These are phyloP conservation scores for Hawksworthiomyces lignivorus DNA, from an alignment of 2,329 filamentous ascomycete species.

Conservation along the genomic window DNA sequence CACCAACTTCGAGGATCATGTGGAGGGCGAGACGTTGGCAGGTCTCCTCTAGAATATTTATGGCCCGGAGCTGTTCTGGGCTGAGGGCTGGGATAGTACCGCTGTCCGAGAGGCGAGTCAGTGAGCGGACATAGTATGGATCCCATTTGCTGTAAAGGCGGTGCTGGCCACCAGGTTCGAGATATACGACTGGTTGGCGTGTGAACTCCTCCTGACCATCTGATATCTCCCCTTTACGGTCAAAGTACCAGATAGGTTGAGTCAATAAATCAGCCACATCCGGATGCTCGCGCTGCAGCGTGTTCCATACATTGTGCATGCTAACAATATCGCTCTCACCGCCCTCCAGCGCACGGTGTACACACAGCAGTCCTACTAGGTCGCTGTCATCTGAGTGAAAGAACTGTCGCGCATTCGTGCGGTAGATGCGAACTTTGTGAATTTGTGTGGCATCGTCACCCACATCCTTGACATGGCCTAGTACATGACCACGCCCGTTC, in stretches of 20 bases:
- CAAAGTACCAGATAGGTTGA: constrained; percentile 82
- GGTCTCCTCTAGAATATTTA: constrained; percentile 65
- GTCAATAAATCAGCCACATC: constrained; percentile 71
- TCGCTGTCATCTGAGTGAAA: constrained; percentile 82
- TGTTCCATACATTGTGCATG: constrained; percentile 75
- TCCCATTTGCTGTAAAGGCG: constrained; percentile 82
- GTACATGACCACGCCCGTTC: constrained; percentile 75
- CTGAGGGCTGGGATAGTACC: constrained; percentile 69
- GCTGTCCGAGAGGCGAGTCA: constrained; percentile 64
- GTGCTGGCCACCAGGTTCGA: constrained; percentile 59
- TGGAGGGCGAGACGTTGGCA: constrained; percentile 68
- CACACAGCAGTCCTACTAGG: constrained; percentile 74
- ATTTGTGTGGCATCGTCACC: constrained; percentile 75
- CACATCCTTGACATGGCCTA: constrained; percentile 84
- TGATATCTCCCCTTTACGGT: constrained; percentile 78
- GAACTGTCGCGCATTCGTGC: constrained; percentile 77
- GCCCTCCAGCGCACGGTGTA: constrained; percentile 69
- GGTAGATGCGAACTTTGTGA: constrained; percentile 82
- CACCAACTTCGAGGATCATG: constrained; percentile 79
- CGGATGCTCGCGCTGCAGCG: constrained; percentile 63
- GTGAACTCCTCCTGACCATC: constrained; percentile 69
- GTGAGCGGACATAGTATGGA: constrained; percentile 75
- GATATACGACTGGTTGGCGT: constrained; percentile 63
- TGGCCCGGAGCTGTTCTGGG: constrained; percentile 58
- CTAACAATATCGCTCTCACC: constrained; percentile 79